Base-by-base conservation (phyloP, 2,329 filamentous ascomycete genomes). In the Periconia sp. region DNA sequence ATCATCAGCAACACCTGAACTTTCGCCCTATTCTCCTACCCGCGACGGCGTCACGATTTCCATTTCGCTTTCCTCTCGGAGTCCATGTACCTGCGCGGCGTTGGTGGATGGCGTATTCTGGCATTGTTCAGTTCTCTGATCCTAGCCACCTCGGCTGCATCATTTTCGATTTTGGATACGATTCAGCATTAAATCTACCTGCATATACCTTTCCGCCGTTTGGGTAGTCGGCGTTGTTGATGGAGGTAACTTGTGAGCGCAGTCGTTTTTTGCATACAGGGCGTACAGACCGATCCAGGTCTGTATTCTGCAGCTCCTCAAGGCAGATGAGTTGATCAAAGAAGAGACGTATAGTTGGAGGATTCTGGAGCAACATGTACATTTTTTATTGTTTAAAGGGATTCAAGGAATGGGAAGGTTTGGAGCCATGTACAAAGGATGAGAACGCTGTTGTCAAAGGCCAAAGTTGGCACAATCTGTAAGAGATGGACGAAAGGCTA, bases 1-100 rank as follows among this genome's bases (percentile, higher is more conserved):
- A 74, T 81, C 49, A 77, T 80, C 63, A 75, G 73, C 61, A 75
- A 74, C 52, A 73, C 72, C 15, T 75, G 62, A 73, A 50, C 31
- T 23, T 47, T 40, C 42, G 14, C 41, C 45, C 18, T 31, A 14
- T 27, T 17, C 33, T 30, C n/a, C 31, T 45, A 37, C 11, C 17
- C 48, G 52, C 53, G 53, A 61, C 58, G 56, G 55, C 58, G 56
- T 63, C 55, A 70, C 66, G 66, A 70, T 60, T 69, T 66, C 57
- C 61, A 50, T 69, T 67, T 57, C 52, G 53, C 55, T 59, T 48
- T 54, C 45, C 47, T 56, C 56, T 56, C 57, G 45, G 57, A 50
- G 49, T 58, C 56, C 48, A 61, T 62, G 63, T 64, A 62, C 52
- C 50, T 64, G 63, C 63, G 54, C 51, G 64, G 66, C 62, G 66